phyloP scores from a whole-genome alignment of 106 monocot genomes.

The Iris macrosiphon region DNA sequence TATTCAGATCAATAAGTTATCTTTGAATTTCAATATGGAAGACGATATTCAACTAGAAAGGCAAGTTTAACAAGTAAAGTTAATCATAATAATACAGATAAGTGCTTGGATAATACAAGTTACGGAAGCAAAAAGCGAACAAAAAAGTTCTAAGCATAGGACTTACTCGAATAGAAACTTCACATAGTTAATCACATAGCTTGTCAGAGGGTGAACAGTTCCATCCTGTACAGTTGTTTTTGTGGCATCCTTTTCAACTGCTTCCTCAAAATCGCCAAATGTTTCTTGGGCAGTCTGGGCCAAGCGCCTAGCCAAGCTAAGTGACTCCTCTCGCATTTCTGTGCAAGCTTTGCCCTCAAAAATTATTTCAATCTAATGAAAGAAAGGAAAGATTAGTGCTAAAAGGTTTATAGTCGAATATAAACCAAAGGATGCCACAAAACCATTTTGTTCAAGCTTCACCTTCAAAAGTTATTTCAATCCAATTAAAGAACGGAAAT shows the following conservation, averaged over 20 bases:
- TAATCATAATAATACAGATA: too few relatives aligned
- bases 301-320: constrained; percentile 54
- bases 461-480: too few relatives aligned
- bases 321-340: constrained; percentile 61
- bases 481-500: too few relatives aligned
- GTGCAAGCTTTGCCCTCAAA: constrained; percentile 78
- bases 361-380: constrained; percentile 66
- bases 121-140: not conserved
- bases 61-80: too few relatives aligned
- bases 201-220: constrained; percentile 81
- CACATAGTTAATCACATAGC: constrained; percentile 77
- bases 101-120: not conserved
- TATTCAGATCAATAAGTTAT: too few relatives aligned
- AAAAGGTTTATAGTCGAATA: not conserved
- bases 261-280: constrained; percentile 94
- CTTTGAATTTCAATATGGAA: too few relatives aligned
- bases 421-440: too few relatives aligned
- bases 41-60: too few relatives aligned
- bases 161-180: constrained; percentile 54
- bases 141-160: not conserved
- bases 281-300: constrained; percentile 88
- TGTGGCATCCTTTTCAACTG: constrained; percentile 94
- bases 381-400: not conserved
- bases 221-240: constrained; percentile 84
- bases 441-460: too few relatives aligned